Evolutionary conservation across 805 yeast species (phyloP).

Genomic region (Debaryomyces hansenii): DNA sequence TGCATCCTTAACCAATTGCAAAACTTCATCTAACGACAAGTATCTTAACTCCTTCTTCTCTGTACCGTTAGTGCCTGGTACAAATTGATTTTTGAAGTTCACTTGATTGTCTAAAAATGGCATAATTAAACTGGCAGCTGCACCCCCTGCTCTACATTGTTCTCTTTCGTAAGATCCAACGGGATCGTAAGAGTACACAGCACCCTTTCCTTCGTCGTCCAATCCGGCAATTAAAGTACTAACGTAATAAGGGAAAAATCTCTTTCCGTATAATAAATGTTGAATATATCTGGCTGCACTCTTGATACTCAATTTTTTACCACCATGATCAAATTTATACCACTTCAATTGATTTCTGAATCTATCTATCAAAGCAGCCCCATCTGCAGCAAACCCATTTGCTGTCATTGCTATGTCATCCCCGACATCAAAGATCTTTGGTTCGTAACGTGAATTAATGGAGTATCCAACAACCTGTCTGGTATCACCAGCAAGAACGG

Average conservation of each 20-base stretch:
- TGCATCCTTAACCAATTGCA: constrained; percentile 87
- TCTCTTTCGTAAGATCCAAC: constrained; percentile 98
- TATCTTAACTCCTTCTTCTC: constrained; percentile 61
- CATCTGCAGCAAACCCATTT: constrained; percentile 96
- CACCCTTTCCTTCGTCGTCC: constrained; percentile 89
- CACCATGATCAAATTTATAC: constrained; percentile 86
- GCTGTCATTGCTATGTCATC: constrained; percentile 87
- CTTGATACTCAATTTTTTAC: constrained; percentile 62
- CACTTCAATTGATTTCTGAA: constrained; percentile 74
- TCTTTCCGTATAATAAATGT: constrained; percentile 85
- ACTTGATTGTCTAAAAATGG: constrained; percentile 98
- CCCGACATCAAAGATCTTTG: constrained; percentile 86
- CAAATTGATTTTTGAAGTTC: constrained; percentile 88
- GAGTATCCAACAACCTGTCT: constrained; percentile 93
- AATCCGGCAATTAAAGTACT: constrained; percentile 93
- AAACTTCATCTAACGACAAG: constrained; percentile 78
- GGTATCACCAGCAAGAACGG: constrained; percentile 97
- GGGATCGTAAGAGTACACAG: constrained; percentile 95
- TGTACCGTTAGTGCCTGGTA: constrained; percentile 72
- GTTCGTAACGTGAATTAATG: constrained; percentile 89
- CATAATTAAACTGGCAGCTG: constrained; percentile 94
- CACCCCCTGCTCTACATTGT: constrained; percentile 97
- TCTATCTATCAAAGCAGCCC: constrained; percentile 75
- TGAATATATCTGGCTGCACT: constrained; percentile 91
- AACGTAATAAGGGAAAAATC: constrained; percentile 96